Evolutionary conservation across 2,329 filamentous ascomycete genomes (phyloP), one percentile per base, ranked within the genome.

Genomic region (Neonectria coccinea): DNA sequence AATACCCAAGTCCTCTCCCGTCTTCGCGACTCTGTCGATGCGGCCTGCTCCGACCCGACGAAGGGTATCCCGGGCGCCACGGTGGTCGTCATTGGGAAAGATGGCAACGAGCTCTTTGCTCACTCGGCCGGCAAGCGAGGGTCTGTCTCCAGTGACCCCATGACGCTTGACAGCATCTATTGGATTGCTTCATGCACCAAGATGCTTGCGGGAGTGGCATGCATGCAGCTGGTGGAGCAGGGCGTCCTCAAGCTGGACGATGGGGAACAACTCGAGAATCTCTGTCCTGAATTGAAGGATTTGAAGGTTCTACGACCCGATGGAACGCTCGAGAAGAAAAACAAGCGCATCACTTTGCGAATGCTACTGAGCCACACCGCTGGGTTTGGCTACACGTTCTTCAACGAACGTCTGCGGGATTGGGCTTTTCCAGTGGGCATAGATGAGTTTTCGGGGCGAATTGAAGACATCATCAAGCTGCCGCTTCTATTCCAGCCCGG

Each of bases 401-500:
- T 85, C 69, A 84, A 84, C 66, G 79, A 84, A 44, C 75, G 79
- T 1, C 70, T 88, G 27, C 71, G 81, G 16, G 77, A 87, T 14
- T 85, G 79, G 75, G 78, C 77, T 2, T 77, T 80, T 12, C 87
- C 87, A 0, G 76, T 79, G 0, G 86, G 87, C 0, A 71, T 83
- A 5, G 86, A 90, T 59, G 88, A 90, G 71, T 87, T 90, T 69
- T 83, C 83, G 0, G 85, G 85, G 0, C 79, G 85, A 6, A 71
- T 83, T 16, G 79, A 81, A 33, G 88, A 87, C 25, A 78, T 90
- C 25, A 78, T 90, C 47, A 70, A 83, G 39, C 73, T 77, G 61
- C 86, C 89, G 1, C 75, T 92, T 16, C 74, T 91, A 1, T 88
- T 89, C 67, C 88, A 92, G 67, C 89, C 90, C 0, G 89, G 89